Percentiles rank a stretch among this genome's conserved stretches.
Evolutionary conservation across 2,329 filamentous ascomycete genomes (phyloP).

Genomic region (Lecanicillium sp.): DNA sequence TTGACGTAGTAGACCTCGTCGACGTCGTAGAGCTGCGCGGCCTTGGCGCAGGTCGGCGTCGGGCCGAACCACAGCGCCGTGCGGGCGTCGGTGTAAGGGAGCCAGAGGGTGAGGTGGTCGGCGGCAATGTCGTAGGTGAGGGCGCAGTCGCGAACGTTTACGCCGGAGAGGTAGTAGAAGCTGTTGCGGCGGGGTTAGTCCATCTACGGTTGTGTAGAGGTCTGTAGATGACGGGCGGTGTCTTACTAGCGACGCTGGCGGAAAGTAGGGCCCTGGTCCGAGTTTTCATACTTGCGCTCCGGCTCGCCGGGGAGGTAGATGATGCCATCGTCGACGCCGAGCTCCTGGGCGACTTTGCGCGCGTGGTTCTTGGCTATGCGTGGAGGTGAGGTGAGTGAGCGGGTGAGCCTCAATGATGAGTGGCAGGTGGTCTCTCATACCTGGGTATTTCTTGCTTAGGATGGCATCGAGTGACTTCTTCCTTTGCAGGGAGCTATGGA

Average conservation of each 20-base stretch:
- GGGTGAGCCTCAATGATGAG: neutral
- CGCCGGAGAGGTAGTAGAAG: slow-evolving; percentile 52
- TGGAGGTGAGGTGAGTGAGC: slow-evolving; percentile 2
- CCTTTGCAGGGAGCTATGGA: slow-evolving; percentile 29
- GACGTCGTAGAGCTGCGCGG: slow-evolving; percentile 56
- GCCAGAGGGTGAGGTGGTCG: slow-evolving; percentile 64
- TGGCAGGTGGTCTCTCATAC: slow-evolving; percentile 16
- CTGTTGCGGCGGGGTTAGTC: slow-evolving; percentile 22
- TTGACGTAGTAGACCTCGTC: slow-evolving; percentile 59
- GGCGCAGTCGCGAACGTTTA: slow-evolving; percentile 44
- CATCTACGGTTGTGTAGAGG: neutral
- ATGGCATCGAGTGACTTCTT: slow-evolving; percentile 17
- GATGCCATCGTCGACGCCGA: slow-evolving; percentile 41
- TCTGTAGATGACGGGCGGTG: neutral
- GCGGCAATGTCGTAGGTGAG: slow-evolving; percentile 49
- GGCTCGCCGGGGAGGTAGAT: slow-evolving; percentile 48
- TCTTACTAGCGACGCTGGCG: slow-evolving; percentile 52
- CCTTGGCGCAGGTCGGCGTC: slow-evolving; percentile 53
- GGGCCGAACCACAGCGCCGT: slow-evolving; percentile 57
- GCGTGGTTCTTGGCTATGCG: slow-evolving; percentile 46
- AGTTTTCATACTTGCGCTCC: slow-evolving; percentile 47
- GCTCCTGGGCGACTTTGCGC: slow-evolving; percentile 45
- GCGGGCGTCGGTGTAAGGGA: slow-evolving; percentile 58
- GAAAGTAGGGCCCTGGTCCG: slow-evolving; percentile 48
- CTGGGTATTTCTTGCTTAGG: slow-evolving; percentile 20